Evolutionary conservation across 1,284 basidiomycete genomes (phyloP), one percentile per base, ranked within the genome.

Genomic region (Sanghuangporus sanghuang): DNA sequence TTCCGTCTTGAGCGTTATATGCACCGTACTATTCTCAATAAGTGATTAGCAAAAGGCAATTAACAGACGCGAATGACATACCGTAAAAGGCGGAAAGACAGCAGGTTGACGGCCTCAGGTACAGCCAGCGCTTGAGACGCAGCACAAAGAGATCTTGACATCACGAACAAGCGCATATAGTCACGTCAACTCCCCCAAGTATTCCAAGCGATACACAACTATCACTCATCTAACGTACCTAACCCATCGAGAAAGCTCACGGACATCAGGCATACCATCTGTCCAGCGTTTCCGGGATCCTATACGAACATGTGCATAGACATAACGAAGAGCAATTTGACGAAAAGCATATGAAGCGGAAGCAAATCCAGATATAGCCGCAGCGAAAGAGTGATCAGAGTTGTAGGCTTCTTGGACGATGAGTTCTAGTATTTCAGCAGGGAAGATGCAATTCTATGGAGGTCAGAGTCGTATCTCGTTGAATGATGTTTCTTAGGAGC

Each of bases 341-440:
- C 62, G 56, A 18, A 63, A 63, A 32, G 62, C 61, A 52, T 44
- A 62, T 8, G 61, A 63, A 52, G 65, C 61, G 39, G 62, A 54
- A 12, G 65, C 61, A n/a, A 66, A 66, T 49, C 65, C 65, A 53
- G 58, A 50, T 36, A 66, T 61, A 44, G 62, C 42, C 23, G 23
- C 9, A 8, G 57, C 36, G 39, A 63, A 63, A n/a, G 57, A 57
- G 39, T 23, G 53, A 12, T 57, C 58, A 27, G 62, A 50, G 23
- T 42, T 18, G 18, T 54, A 62, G 16, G 58, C 57, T 21, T 60
- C 54, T 38, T 27, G 53, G 16, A 63, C 56, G 40, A 63, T 54
- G 6, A 60, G 35, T 35, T 66, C 65, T 12, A 66, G 58, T 39
- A 66, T 56, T 66, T 66, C 65, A 42, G 53, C 52, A n/a, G 65